Base-by-base conservation (phyloP, 495 filamentous ascomycete species). In the Penicillium turbatum region DNA sequence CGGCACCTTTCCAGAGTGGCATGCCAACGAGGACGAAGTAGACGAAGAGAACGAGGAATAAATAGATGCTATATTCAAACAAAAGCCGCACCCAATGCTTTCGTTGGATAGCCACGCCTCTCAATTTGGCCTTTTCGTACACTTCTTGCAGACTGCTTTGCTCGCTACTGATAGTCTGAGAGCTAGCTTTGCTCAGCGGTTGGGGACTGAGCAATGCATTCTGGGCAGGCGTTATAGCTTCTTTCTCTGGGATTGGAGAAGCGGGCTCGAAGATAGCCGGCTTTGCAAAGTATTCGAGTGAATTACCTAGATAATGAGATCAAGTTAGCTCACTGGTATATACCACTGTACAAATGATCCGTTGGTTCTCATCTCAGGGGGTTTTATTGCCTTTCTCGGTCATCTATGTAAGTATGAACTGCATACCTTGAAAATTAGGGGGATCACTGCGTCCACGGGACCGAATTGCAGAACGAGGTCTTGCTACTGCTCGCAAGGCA, bases 21-120 rank as follows among this genome's bases (percentile, higher is more conserved):
- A 69, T 38, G 6, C 73, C 73, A 10, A 75, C 46, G 3, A 76
- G 60, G 31, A 72, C 67, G 13, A 76, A 70, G 43, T 76, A 76
- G 5, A 71, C 58, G 44, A 71, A 67, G 1, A 64, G 43, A 6
- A 67, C 17, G 8, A 70, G 52, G 8, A 72, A 17, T 4, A 56
- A 12, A 44, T 76, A 76, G 26, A 69, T 49, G 27, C 51, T 54
- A 44, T 67, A 70, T 55, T 75, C 68, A 41, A 76, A 73, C 29
- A 67, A 32, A 0, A 68, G 24, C 46, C 68, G 67, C 3, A 67
- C 64, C 65, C 66, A 71, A 34, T 61, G 56, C 19, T 61, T 67
- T 10, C 73, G 60, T 44, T 74, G 55, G 15, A 64, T 44, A 17
- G 57, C 61, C 16, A 60, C 70, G 13, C 63, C 68, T 53, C 63